Base-by-base conservation (phyloP, 1,139 yeast genomes). In the Meyerozyma elateridarum region DNA sequence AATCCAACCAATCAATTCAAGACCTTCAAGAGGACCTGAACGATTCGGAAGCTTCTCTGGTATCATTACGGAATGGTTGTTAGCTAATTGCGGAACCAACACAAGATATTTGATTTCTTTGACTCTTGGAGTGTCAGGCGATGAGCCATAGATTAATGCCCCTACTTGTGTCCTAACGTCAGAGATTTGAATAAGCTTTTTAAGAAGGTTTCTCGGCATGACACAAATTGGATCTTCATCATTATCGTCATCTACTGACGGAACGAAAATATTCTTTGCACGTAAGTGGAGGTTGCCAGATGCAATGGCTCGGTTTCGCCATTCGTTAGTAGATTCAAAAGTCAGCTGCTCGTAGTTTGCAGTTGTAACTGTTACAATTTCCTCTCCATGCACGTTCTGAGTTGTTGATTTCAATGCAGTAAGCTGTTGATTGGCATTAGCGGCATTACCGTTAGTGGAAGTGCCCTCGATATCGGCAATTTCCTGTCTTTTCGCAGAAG, bases 331-430 rank as follows among this genome's bases (percentile, higher is more conserved):
- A 3, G 96, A 85, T 26, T 80, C 70, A 51, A 91, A 91, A 3
- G 81, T 62, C 61, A 78, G 82, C 46, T 87, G 94, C 50, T 88
- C 98, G 51, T 85, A 89, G 44, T 79, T 79, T 14, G 93, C 79
- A 0, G 98, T 88, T 0, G 97, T 88, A 14, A 91, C 95, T 0
- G 95, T 93, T 24, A 84, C 81, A 49, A 93, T 89, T 48, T 89
- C 94, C 51, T 91, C 98, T 22, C 99, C 99, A 49, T 89, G 96
- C 2, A 87, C 95, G 51, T 88, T 93, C 17, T 82, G 79, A 0
- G 95, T 85, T 35, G 80, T 80, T 1, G 95, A 79, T 47, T 87
- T 89, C 48, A 84, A 70, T 0, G 96, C 95, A 0, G 93, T 79
- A 20, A 80, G 59, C 42, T 74, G 76, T 20, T 61, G 59, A 32